Conservation (phyloP, 2,329 filamentous ascomycete species). For the Fusarium sp. region DNA sequence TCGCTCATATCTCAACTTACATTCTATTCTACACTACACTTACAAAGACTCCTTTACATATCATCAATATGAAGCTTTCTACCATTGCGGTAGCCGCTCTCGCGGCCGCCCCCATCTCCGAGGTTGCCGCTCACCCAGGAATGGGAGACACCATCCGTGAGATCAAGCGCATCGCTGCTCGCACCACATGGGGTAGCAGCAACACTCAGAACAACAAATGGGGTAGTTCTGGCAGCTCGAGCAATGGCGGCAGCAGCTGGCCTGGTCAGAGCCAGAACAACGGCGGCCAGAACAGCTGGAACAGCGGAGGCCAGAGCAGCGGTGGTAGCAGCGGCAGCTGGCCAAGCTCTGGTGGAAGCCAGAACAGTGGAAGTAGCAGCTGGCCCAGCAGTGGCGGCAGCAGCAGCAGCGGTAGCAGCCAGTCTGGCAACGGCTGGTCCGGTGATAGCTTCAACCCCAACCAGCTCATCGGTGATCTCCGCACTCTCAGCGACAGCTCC, state of each 20-base stretch:
- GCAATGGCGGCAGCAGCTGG: background rate
- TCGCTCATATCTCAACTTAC: slow-evolving; percentile 3
- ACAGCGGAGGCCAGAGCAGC: background rate
- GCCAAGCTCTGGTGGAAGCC: no score
- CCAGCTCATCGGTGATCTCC: slow-evolving; percentile 55
- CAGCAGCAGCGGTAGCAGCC: background rate
- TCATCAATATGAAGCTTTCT: slow-evolving; percentile 43
- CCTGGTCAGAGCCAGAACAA: no score
- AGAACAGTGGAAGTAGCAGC: background rate
- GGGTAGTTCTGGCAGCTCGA: background rate
- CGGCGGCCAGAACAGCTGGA: no score
- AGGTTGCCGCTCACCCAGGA: slow-evolving; percentile 33
- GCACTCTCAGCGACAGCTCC: slow-evolving; percentile 43
- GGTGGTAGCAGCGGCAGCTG: background rate
- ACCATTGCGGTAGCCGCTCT: slow-evolving; percentile 37
- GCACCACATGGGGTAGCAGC: slow-evolving; percentile 19
- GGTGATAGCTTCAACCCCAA: slow-evolving; percentile 30
- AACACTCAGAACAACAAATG: background rate
- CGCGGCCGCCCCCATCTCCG: slow-evolving; percentile 32
- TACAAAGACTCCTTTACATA: background rate
- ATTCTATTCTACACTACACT: background rate
- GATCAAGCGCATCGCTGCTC: slow-evolving; percentile 33
- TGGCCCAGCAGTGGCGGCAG: background rate
- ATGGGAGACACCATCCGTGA: slow-evolving; percentile 41
- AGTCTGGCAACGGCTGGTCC: slow-evolving; percentile 15